Percentiles rank a stretch among this genome's conserved stretches.
phyloP scores from a whole-genome alignment of 2,329 filamentous ascomycete species.

The Sporothrix brunneoviolacea region DNA sequence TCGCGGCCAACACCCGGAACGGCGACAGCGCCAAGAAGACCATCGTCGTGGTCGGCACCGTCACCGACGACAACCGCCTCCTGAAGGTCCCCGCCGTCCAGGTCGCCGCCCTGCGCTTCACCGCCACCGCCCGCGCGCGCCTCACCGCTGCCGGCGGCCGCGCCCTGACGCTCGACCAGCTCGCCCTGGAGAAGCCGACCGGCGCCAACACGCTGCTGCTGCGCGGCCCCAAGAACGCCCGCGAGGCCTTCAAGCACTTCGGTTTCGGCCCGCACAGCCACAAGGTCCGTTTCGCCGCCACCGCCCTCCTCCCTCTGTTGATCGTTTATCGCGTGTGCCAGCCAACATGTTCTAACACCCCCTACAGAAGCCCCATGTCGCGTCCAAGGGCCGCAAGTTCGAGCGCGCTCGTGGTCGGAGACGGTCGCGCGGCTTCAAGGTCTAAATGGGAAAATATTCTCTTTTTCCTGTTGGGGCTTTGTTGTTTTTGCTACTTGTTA shows the following conservation, averaged over 20 bases:
- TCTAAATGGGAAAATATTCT: slow-evolving; percentile 54
- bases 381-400: slow-evolving; percentile 99
- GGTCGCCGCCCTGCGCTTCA: slow-evolving; percentile 93
- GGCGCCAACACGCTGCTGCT: slow-evolving; percentile 96
- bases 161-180: slow-evolving; percentile 92
- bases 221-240: slow-evolving; percentile 94
- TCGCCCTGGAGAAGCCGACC: slow-evolving; percentile 89
- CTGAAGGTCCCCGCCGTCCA: slow-evolving; percentile 85
- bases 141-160: slow-evolving; percentile 92
- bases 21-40: slow-evolving; percentile 67
- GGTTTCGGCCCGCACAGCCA: slow-evolving; percentile 95
- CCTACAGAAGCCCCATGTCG: slow-evolving; percentile 82
- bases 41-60: slow-evolving; percentile 85
- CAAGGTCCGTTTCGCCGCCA: slow-evolving; percentile 62
- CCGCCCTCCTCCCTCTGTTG: slow-evolving; percentile 1
- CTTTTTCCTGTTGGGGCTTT: background rate
- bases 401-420: slow-evolving; percentile 98
- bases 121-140: slow-evolving; percentile 87
- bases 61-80: slow-evolving; percentile 97
- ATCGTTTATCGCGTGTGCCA: no score
- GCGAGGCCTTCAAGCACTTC: slow-evolving; percentile 99
- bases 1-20: slow-evolving; percentile 63
- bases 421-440: slow-evolving; percentile 99
- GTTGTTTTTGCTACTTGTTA: background rate
- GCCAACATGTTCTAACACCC: slow-evolving; percentile 27